Percentiles rank a stretch among this genome's conserved stretches.
phyloP scores from a whole-genome alignment of 129 eudicot genomes.

The Centella asiatica region DNA sequence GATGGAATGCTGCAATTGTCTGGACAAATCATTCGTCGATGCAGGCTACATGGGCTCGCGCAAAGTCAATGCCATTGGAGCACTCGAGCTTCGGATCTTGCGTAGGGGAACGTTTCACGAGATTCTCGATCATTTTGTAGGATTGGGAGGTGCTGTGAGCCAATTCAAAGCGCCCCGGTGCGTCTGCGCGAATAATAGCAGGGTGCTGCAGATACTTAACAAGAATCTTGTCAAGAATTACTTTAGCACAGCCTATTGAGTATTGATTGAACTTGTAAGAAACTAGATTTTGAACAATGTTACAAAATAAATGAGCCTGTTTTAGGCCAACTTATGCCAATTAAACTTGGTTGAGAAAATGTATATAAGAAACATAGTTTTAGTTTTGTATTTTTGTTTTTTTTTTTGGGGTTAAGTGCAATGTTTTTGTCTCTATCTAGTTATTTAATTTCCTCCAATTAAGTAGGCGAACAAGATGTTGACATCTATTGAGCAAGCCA shows the following conservation, averaged over 20 bases:
- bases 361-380: no score
- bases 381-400: no score
- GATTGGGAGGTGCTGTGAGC: slow-evolving; percentile 62
- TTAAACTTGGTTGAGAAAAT: no score
- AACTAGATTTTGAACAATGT: no score
- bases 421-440: no score
- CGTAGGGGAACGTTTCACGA: slow-evolving; percentile 67
- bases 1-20: slow-evolving; percentile 62
- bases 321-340: no score
- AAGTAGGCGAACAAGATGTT: no score
- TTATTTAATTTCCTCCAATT: no score
- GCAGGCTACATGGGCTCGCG: slow-evolving; percentile 73
- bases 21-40: slow-evolving; percentile 71
- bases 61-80: slow-evolving; percentile 48
- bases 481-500: no score
- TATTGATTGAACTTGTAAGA: no score
- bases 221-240: slow-evolving; percentile 62
- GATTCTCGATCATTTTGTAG: slow-evolving; percentile 61
- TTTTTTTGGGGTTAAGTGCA: no score
- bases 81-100: slow-evolving; percentile 69
- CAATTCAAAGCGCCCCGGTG: slow-evolving; percentile 89
- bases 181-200: slow-evolving; percentile 39
- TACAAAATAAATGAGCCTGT: no score
- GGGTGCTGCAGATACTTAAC: slow-evolving; percentile 54
- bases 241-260: slow-evolving; percentile 51